Evolutionary conservation across 2,329 filamentous ascomycete species (phyloP), one percentile per base, ranked within the genome.

Genomic region (Neurospora crassa): DNA sequence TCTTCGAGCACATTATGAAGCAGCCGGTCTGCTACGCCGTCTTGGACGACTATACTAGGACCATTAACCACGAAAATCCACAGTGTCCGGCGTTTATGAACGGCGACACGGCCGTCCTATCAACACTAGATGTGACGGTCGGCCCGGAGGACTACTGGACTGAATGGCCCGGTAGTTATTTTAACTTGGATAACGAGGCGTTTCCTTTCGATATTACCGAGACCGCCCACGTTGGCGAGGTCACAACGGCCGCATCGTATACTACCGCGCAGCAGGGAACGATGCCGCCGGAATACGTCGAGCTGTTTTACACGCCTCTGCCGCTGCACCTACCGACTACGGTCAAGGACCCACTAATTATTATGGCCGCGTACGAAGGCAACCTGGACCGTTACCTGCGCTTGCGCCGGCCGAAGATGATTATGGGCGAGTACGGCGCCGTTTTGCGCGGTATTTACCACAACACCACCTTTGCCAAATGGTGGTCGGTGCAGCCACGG

Each of bases 361-460:
- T 77, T 8, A 78, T 80, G 73, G 80, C 81, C 0, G 81, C 81
- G 4, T 81, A 79, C 47, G 70, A 78, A 18, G 82, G 81, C 16
- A 75, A 83, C 40, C 74, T 83, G 29, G 82, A 84, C 70, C 77
- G 80, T 20, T 83, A 83, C 43, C 68, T 71, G 0, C 79, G 81
- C 2, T 74, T 84, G 0, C 76, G 77, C 20, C 73, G 78, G 29
- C 79, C 79, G 12, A 0, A 8, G 3, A 11, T 69, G 18, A 7
- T 63, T n/a, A 1, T 2, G 63, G 37, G 10, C 16, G 67, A 72
- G 40, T 3, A 8, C 5, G n/a, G 40, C 2, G 47, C 40, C 5
- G 8, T 73, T n/a, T 40, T 72, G 18, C 72, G 70, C 14, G 72
- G 72, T n/a, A 72, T 73, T 37, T 73, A 70, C 59, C 70, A 73